Evolutionary conservation across 768 basidiomycete species (phyloP), one percentile per base, ranked within the genome.

Genomic region (Auriscalpium orientale): DNA sequence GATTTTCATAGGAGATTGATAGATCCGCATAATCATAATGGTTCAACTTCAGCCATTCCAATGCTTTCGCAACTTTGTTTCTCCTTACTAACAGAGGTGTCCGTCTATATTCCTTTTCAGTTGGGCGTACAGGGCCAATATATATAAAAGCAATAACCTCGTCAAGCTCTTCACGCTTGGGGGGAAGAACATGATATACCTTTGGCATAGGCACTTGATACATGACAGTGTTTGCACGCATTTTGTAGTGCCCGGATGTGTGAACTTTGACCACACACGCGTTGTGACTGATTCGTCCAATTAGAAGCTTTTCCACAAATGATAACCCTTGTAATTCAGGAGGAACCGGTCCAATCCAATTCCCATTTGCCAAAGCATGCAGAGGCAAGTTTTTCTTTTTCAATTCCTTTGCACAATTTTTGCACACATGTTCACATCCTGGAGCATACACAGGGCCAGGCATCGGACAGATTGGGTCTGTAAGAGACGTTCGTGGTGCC

Each of bases 181-280:
- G 72, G 0, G 74, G 74, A 0, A 76, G 55, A 3, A 22, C 55
- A n/a, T 60, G 10, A 54, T 72, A 74, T 0, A 76, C 56, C 36
- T 68, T 71, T 0, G 59, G 56, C 0, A 65, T 64, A 10, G 73
- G 74, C 9, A 64, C 62, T 6, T 63, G 59, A 59, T 70, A 74
- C 13, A 65, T 61, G 1, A 74, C 64, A 0, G 64, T 62, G 62
- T 74, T 74, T 0, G 70, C 71, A 0, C 52, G 59, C 71, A 76
- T 71, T 53, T 72, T 71, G 1, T 55, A 36, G 48, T 58, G 49
- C 13, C 56, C 47, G 22, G 54, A 53, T 18, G 36, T 46, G 45
- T 36, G 11, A 8, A 64, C 56, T 33, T 44, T n/a, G 2, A 62
- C 49, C 9, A 66, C 57, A 56, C 65, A 64, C 8, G 44, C 52